Evolutionary conservation across 148 eudicot genomes (phyloP).

Genomic region (Hydrangea macrophylla): DNA sequence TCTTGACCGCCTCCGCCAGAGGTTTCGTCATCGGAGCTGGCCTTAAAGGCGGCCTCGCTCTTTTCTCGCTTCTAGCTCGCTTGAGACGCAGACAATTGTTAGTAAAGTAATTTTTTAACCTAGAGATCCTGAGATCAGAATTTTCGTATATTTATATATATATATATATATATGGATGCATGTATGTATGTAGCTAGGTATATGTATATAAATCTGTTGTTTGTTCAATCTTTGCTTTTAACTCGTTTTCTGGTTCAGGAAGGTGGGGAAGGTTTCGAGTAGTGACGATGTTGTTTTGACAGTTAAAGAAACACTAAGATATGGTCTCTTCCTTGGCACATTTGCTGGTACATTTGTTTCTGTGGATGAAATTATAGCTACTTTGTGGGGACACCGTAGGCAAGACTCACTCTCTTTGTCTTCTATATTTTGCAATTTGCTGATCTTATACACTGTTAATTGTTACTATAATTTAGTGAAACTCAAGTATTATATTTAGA

Average conservation of each 20-base stretch:
- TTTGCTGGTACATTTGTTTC: conserved; percentile 93
- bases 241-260: conserved; percentile 34
- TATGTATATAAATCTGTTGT: too few species aligned
- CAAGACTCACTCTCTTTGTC: conserved; percentile 18
- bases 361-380: conserved; percentile 83
- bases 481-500: too few species aligned
- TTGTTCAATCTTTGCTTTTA: background rate
- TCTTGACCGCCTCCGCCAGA: conserved; percentile 56
- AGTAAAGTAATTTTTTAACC: conserved; percentile 29
- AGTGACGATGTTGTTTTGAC: conserved; percentile 59
- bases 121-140: background rate
- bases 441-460: background rate
- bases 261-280: conserved; percentile 39
- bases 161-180: background rate
- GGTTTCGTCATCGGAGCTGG: conserved; percentile 94
- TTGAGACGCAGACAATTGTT: conserved; percentile 58
- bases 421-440: background rate
- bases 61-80: conserved; percentile 79
- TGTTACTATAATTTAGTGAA: background rate
- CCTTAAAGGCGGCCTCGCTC: conserved; percentile 81
- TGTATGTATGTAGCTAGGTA: too few species aligned
- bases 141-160: background rate
- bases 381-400: conserved; percentile 89
- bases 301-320: conserved; percentile 79
- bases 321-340: conserved; percentile 87